Base-by-base conservation (phyloP, 345 rosid genomes). In the Linum trigynum region DNA sequence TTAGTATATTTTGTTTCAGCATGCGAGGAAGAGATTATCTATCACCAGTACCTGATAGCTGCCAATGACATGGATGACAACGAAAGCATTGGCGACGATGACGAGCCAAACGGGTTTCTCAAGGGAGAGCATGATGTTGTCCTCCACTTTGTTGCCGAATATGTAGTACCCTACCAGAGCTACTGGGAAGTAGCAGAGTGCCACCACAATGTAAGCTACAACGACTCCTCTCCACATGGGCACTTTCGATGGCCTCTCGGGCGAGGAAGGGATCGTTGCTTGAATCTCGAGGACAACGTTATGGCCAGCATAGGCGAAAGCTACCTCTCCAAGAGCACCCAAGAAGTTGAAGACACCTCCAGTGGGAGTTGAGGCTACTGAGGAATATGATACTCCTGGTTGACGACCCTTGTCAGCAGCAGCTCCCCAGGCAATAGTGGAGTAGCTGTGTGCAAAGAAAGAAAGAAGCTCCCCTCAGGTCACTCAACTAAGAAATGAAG, bases 281-380 rank as follows among this genome's bases (percentile, higher is more conserved):
- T 88, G 91, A 75, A 88, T 88, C 70, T 88, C 91, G 72, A 88
- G 39, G 38, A 82, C 95, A 45, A 88, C 91, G 60, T 86, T 86
- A 71, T 88, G 95, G 4, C 95, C 95, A 0, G 95, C 91, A 55
- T 88, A 86, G 43, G 95, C 91, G 67, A 84, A 88, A 56, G 91
- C 91, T 38, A 88, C 86, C 1, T 80, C 79, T 0, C 95, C 95
- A 64, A 88, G 66, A 2, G 82, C 91, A 32, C 74, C 72, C 43
- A 88, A 83, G 82, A 88, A 88, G 76, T 80, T 69, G 48, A 88
- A 84, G 5, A 84, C 77, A 3, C 71, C 73, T 73, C 85, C 95
- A 38, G 72, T 39, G 1, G 78, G 10, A 4, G 76, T 42, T 62
- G 53, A 75, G 5, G 84, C 76, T 66, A 36, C 70, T 75, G 80